These are phyloP conservation scores for Lepraria neglecta DNA, from an alignment of 495 filamentous ascomycete genomes.

Conservation along the genomic window DNA sequence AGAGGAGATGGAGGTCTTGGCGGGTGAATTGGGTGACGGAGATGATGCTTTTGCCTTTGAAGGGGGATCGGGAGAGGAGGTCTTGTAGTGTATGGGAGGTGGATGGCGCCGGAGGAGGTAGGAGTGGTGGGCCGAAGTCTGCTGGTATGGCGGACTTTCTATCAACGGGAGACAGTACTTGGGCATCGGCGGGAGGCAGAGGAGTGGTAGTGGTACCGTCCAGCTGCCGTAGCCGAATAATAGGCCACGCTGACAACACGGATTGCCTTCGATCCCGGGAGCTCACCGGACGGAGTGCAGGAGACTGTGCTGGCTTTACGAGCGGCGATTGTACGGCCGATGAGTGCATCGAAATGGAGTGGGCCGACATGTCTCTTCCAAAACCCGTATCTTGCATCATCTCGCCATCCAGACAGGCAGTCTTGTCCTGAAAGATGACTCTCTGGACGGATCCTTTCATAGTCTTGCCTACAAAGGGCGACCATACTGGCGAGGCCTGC, in stretches of 20 bases:
- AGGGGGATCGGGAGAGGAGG: slow-evolving; percentile 69
- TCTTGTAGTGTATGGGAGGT: slow-evolving; percentile 56
- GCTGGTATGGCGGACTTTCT: slow-evolving; percentile 33
- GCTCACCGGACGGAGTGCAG: slow-evolving; percentile 38
- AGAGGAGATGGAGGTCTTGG: slow-evolving; percentile 81
- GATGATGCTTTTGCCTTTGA: slow-evolving; percentile 79
- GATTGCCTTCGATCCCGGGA: slow-evolving; percentile 40
- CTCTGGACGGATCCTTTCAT: slow-evolving; percentile 70
- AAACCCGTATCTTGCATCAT: slow-evolving; percentile 48
- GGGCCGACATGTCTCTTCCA: slow-evolving; percentile 72
- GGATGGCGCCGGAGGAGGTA: slow-evolving; percentile 42
- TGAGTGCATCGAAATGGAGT: slow-evolving; percentile 39
- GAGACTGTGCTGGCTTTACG: slow-evolving; percentile 41
- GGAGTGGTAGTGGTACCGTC: slow-evolving; percentile 26
- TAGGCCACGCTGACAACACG: slow-evolving; percentile 21
- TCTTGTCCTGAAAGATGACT: slow-evolving; percentile 71
- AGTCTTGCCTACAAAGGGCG: slow-evolving; percentile 64
- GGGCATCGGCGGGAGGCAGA: slow-evolving; percentile 23
- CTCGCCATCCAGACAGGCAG: slow-evolving; percentile 69
- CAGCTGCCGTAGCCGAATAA: slow-evolving; percentile 23
- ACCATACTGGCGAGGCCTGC: slow-evolving; percentile 54
- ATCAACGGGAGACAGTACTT: slow-evolving; percentile 16
- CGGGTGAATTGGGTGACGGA: slow-evolving; percentile 86
- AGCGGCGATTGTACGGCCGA: slow-evolving; percentile 39
- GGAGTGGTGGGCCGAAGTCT: slow-evolving; percentile 49